Base-by-base conservation (phyloP, 768 basidiomycete genomes). In the Pholiota microspora region DNA sequence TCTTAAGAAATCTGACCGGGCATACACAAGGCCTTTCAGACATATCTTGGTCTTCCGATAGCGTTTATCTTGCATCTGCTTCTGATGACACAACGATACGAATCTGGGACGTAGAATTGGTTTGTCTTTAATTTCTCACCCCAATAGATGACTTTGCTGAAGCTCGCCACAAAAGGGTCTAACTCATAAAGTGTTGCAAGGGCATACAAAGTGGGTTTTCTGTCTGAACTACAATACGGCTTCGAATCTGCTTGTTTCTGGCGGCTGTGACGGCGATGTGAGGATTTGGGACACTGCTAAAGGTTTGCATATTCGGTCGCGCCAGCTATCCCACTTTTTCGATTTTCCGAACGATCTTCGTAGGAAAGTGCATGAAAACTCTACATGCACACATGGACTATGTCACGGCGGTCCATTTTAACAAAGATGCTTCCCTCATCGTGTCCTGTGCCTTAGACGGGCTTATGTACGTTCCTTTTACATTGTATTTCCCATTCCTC, bases 341-440 rank as follows among this genome's bases (percentile, higher is more conserved):
- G 29, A 27, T 10, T 49, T 10, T 25, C 18, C 45, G 44, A 40
- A 27, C 34, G 24, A 38, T 45, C 7, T 10, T 3, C 25, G 9
- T 59, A 93, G 96, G 93, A 16, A 89, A 83, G 65, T 89, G 86
- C 63, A 78, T 92, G 70, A 88, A 92, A 69, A 90, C 88, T 2
- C 67, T 99, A 21, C 91, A 93, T 57, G 96, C 93, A 0, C 96
- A 98, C 68, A 77, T 94, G 45, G 96, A 98, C 71, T 95, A 91
- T 56, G 92, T 98, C 24, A 95, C 94, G 10, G 90, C 92, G 2
- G 94, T 98, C 2, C 88, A 92, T 66, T 99, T 96, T 76, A 96
- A 95, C 65, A 72, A 85, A 65, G 96, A 98, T 61, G 92, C 93
- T 0, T 86, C 88, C 0, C 79, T 99, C 67, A 85, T 99, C 55